Percentiles rank a stretch among this genome's conserved stretches.
These are phyloP conservation scores for Plantago rigida DNA, from an alignment of 305 asterid genomes.

Conservation along the genomic window DNA sequence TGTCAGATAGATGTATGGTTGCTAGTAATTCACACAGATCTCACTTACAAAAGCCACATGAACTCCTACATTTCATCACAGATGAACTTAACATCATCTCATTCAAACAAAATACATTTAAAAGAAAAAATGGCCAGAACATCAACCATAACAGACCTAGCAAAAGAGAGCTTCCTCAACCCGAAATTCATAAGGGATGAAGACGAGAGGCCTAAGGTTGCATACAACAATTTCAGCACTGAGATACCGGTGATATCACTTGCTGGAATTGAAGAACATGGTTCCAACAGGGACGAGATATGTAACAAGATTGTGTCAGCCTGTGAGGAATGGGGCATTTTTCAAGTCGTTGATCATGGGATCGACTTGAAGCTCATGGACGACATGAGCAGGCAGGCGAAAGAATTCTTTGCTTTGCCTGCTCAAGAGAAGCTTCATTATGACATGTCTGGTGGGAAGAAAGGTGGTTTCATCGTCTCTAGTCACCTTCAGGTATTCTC, in stretches of 20 bases:
- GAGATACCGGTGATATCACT: conserved; percentile 65
- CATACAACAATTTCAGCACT: conserved; percentile 46
- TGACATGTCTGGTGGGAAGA: conserved; percentile 65
- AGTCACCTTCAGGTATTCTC: conserved; percentile 55
- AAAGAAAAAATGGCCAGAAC: conserved; percentile 16
- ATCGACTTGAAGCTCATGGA: conserved; percentile 29
- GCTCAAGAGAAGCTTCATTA: conserved; percentile 43
- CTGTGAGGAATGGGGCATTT: conserved; percentile 69
- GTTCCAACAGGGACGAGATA: conserved; percentile 32
- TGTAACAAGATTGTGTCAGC: conserved; percentile 44
- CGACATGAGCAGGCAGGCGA: conserved; percentile 42
- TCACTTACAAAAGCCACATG: conserved; percentile 2
- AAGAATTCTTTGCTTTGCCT: conserved; percentile 43
- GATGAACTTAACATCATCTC: not conserved
- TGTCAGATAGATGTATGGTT: conserved; percentile 4
- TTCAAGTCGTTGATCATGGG: conserved; percentile 68
- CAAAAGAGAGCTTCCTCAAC: conserved; percentile 28
- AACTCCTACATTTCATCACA: conserved; percentile 2
- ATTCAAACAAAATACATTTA: not conserved
- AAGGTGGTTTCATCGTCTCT: conserved; percentile 64
- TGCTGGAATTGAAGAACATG: conserved; percentile 34
- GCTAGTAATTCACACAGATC: not conserved
- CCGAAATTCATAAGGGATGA: conserved; percentile 53
- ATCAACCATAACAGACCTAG: conserved; percentile 24
- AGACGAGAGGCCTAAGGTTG: conserved; percentile 66